Evolutionary conservation across 1,284 basidiomycete genomes (phyloP).

Genomic region (Microstroma glucosiphilum): DNA sequence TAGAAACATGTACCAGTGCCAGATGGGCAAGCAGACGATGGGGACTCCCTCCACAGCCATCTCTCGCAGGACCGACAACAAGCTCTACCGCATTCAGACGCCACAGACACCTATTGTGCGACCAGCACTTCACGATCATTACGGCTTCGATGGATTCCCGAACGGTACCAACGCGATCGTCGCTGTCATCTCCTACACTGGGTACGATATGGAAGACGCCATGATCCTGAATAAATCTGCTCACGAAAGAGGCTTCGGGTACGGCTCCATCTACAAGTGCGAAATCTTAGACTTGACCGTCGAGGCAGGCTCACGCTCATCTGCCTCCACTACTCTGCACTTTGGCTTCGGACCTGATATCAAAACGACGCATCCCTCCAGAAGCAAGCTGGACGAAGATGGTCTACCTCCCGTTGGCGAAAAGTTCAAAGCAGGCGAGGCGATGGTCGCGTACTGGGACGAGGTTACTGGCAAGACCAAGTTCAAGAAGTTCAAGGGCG

Average conservation of each 20-base stretch:
- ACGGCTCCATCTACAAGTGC: constrained; percentile 95
- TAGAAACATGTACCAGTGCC: constrained; percentile 61
- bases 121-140: constrained; percentile 84
- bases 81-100: constrained; percentile 89
- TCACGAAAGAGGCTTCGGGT: constrained; percentile 94
- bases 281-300: constrained; percentile 86
- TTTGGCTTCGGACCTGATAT: constrained; percentile 70
- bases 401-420: constrained; percentile 77
- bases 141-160: constrained; percentile 97
- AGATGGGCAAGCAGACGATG: constrained; percentile 99
- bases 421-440: constrained; percentile 67
- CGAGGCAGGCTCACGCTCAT: constrained; percentile 56
- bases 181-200: constrained; percentile 98
- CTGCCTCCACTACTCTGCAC: constrained; percentile 55
- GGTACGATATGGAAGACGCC: constrained; percentile 99
- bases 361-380: constrained; percentile 24
- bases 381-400: constrained; percentile 69
- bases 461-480: constrained; percentile 76
- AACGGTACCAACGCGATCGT: constrained; percentile 98
- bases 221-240: constrained; percentile 99
- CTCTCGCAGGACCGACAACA: constrained; percentile 91
- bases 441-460: constrained; percentile 70
- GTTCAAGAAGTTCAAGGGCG: constrained; percentile 93
- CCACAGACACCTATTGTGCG: constrained; percentile 94
- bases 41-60: constrained; percentile 91